Base-by-base conservation (phyloP, 208 protist species). In the Acanthamoeba polyphaga region DNA sequence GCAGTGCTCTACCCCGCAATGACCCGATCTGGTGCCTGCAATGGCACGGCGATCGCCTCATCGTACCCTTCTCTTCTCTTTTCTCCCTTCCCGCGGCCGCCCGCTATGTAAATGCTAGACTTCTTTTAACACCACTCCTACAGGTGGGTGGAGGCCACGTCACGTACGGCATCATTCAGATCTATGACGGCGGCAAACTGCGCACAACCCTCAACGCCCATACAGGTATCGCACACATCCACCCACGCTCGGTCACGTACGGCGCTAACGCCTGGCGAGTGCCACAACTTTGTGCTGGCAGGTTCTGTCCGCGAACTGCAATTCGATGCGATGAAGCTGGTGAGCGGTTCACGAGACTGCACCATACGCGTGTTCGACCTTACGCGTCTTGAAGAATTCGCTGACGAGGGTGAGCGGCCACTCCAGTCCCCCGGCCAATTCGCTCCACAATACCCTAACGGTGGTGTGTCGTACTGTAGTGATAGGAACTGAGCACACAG, bases 331-430 rank as follows among this genome's bases (percentile, higher is more conserved):
- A 53, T 24, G 62, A 92, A 92, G 62, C 87, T 92, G 13, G 87
- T 92, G 17, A 92, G 60, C 43, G 87, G 87, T 22, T 74, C 58
- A 49, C 29, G 87, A 92, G 87, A 92, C 29, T 92, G 87, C 87
- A 92, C 87, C 62, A 92, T 92, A 29, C 49, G 87, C 27, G 46
- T 92, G 10, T 92, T 49, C 24, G 38, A 92, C 34, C 87, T 92
- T 38, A 53, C 32, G 27, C 24, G n/a, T 7, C 80, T 88, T 55
- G 49, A 43, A 8, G 70, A 55, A 55, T 19, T 34, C n/a, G 49
- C 32, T 15, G 29, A 74, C 68, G 22, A 38, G 7, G 34, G 22
- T 87, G 34, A 87, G 38, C 43, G 29, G 1, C 78, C 10, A 12
- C 32, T 53, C 0, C 49, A 53, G 49, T 49, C 19, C 46, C 12